Evolutionary conservation across 192 early-diverging fungal genomes (phyloP).

Genomic region (Martensiomyces pterosporus): DNA sequence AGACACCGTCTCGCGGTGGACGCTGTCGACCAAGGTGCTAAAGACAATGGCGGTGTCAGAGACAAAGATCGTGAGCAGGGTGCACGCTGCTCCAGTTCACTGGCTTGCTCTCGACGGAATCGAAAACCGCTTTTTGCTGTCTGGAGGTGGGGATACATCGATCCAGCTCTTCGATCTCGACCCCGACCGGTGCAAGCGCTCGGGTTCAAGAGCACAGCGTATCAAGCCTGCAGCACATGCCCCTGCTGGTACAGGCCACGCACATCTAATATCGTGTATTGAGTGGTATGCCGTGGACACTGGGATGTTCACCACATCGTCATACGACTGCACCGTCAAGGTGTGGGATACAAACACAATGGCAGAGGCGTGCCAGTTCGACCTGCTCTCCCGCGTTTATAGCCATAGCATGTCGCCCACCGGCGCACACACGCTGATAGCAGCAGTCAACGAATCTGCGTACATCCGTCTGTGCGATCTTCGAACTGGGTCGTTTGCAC

Average conservation of each 20-base stretch:
- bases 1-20: slow-evolving; percentile 2
- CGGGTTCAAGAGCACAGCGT: slow-evolving; percentile 3
- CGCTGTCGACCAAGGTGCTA: slow-evolving; percentile 14
- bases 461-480: slow-evolving; percentile 79
- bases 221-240: slow-evolving; percentile 17
- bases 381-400: slow-evolving; percentile 63
- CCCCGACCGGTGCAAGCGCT: background rate
- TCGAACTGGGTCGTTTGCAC: slow-evolving; percentile 28
- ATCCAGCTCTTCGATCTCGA: slow-evolving; percentile 48
- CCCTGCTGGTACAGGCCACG: slow-evolving; percentile 51
- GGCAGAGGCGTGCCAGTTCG: slow-evolving; percentile 65
- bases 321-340: slow-evolving; percentile 71
- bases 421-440: slow-evolving; percentile 71
- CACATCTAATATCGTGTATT: slow-evolving; percentile 62
- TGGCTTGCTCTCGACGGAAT: slow-evolving; percentile 35
- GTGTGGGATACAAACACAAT: slow-evolving; percentile 79
- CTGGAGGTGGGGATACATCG: slow-evolving; percentile 36
- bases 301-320: slow-evolving; percentile 77
- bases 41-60: slow-evolving; percentile 22
- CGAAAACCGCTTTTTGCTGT: slow-evolving; percentile 30
- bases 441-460: slow-evolving; percentile 64
- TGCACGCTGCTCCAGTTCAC: slow-evolving; percentile 28
- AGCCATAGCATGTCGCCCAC: slow-evolving; percentile 72
- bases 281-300: slow-evolving; percentile 82
- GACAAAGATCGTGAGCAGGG: slow-evolving; percentile 25